Evolutionary conservation across 1,284 basidiomycete species (phyloP).

Genomic region (Paramarasmius palmivorus): DNA sequence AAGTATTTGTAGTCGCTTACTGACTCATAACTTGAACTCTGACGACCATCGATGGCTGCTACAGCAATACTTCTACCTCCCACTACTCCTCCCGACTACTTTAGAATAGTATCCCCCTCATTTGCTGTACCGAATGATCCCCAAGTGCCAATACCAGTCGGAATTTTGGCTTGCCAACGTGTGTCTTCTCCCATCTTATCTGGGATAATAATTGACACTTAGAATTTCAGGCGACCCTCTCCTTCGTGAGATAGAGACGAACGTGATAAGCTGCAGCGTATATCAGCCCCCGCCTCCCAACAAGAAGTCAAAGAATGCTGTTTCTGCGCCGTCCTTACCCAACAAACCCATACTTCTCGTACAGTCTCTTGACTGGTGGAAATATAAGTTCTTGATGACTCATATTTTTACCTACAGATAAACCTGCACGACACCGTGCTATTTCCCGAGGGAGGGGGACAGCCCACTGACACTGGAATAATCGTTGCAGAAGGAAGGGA

Average conservation of each 20-base stretch:
- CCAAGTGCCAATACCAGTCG: conserved; percentile 59
- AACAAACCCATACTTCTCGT: conserved; percentile 45
- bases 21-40: background rate
- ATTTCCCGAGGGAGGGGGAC: conserved; percentile 89
- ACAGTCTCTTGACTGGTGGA: no score
- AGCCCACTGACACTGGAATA: conserved; percentile 78
- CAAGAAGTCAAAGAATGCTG: conserved; percentile 57
- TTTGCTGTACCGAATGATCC: conserved; percentile 53
- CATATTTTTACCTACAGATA: conserved; percentile 35
- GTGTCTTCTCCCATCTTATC: conserved; percentile 23
- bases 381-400: no score
- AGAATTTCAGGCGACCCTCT: conserved; percentile 61
- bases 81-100: conserved; percentile 56
- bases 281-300: conserved; percentile 41
- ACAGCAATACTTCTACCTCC: conserved; percentile 32
- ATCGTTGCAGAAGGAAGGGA: conserved; percentile 46
- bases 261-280: conserved; percentile 47
- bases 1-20: no score
- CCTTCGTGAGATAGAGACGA: conserved; percentile 53
- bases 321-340: conserved; percentile 44
- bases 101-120: conserved; percentile 60
- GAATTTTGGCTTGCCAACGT: conserved; percentile 75
- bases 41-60: background rate
- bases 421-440: conserved; percentile 82
- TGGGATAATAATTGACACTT: conserved; percentile 15